These are phyloP conservation scores for Apiospora phragmitis DNA, from an alignment of 2,329 filamentous ascomycete species.

Conservation along the genomic window DNA sequence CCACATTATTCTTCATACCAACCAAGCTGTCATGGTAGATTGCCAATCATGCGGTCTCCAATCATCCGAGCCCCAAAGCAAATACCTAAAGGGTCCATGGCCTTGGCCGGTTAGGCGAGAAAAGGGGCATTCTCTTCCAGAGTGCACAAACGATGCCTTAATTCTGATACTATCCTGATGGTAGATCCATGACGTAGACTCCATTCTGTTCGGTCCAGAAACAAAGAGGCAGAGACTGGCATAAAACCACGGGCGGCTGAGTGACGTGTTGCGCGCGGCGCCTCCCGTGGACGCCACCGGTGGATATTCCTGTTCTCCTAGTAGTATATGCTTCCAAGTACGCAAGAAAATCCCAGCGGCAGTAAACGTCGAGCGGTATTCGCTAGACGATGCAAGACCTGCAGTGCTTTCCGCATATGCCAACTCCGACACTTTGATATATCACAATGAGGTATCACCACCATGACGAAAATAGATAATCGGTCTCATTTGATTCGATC, in stretches of 20 bases:
- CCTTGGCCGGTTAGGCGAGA: background rate
- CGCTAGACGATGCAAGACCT: background rate
- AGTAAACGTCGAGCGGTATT: background rate
- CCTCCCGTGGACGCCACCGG: no score
- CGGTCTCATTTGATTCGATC: background rate
- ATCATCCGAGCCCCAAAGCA: background rate
- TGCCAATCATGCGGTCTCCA: background rate
- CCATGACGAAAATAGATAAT: no score
- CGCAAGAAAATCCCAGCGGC: background rate
- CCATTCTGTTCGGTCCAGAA: background rate
- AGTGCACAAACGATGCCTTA: background rate
- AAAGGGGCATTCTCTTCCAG: background rate
- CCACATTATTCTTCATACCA: background rate
- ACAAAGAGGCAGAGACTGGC: background rate
- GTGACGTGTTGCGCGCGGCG: background rate
- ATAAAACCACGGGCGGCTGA: background rate
- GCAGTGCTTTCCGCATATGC: background rate
- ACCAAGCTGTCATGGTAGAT: background rate
- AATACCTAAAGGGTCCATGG: background rate
- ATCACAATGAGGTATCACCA: constrained; percentile 1
- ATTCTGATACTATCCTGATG: no score
- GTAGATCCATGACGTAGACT: background rate
- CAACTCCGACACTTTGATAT: background rate
- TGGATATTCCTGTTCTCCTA: no score
- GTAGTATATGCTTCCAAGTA: background rate